Conservation (phyloP, 2,329 filamentous ascomycete species). For the Mycosphaerella sp. region DNA sequence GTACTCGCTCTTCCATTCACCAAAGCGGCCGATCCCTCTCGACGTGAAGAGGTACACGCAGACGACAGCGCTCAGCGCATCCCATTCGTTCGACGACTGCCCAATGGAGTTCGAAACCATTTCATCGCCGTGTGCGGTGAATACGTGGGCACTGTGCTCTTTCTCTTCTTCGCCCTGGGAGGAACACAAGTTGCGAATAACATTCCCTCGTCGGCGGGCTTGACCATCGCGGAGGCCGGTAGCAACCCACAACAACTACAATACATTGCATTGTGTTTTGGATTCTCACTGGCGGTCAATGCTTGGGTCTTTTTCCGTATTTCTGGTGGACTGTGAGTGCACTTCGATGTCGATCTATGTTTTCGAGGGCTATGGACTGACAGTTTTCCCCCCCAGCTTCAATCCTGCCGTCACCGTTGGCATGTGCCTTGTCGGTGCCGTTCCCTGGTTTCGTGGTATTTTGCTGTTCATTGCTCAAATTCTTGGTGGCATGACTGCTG, state of each 20-base stretch:
- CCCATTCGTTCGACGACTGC: conserved; percentile 30
- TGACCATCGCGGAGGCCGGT: conserved; percentile 25
- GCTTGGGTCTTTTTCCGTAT: conserved; percentile 38
- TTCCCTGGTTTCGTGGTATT: conserved; percentile 31
- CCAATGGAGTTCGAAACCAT: conserved; percentile 37
- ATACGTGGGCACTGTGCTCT: conserved; percentile 42
- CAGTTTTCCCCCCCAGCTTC: conserved; percentile 15
- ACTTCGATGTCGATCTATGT: not conserved
- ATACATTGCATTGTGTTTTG: conserved; percentile 37
- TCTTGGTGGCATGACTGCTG: conserved; percentile 33
- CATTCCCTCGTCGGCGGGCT: conserved; percentile 29
- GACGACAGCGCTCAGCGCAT: conserved; percentile 24
- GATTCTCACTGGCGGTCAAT: conserved; percentile 39
- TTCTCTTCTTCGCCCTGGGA: conserved; percentile 41
- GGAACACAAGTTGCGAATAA: conserved; percentile 42
- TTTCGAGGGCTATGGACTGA: not conserved
- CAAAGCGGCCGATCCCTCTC: conserved; percentile 26
- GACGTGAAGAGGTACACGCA: conserved; percentile 20
- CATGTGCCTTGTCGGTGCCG: conserved; percentile 29
- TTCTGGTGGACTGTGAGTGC: conserved; percentile 25
- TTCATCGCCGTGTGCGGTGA: conserved; percentile 34
- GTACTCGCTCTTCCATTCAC: conserved; percentile 31
- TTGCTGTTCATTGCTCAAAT: conserved; percentile 35
- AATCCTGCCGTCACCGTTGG: conserved; percentile 33
- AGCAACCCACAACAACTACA: conserved; percentile 35